Conservation (phyloP, 78 protist genomes). For the Dictyostelium firmibasis region DNA sequence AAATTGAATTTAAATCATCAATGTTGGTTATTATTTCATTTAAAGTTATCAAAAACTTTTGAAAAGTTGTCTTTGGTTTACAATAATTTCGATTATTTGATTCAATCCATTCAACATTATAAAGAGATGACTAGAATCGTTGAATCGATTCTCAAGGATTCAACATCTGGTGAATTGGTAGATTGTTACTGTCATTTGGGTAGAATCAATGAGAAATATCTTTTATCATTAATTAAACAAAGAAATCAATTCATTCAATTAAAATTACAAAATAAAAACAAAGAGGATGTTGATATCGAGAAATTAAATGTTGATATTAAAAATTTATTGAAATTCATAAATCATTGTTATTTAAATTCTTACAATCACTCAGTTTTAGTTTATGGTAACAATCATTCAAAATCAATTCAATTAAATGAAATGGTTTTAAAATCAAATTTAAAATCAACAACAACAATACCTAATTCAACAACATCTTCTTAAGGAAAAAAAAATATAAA, state of each 20-base stretch:
- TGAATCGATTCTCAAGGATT: neutral
- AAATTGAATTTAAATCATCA: slow-evolving; percentile 27
- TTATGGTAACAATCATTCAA: slow-evolving; percentile 25
- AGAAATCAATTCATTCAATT: neutral
- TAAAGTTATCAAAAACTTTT: neutral
- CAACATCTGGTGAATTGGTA: slow-evolving; percentile 6
- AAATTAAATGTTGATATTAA: slow-evolving; percentile 10
- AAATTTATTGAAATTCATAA: neutral
- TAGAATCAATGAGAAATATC: slow-evolving; percentile 26
- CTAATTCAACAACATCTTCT: neutral
- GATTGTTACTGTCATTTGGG: slow-evolving; percentile 41
- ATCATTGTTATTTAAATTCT: neutral
- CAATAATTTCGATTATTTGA: slow-evolving; percentile 6
- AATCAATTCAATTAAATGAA: slow-evolving; percentile 1
- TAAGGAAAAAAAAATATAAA: neutral
- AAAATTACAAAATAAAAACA: neutral
- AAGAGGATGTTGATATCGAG: neutral
- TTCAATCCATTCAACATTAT: slow-evolving; percentile 22
- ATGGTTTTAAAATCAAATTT: slow-evolving; percentile 15
- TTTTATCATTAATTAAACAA: neutral
- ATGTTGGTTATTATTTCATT: neutral
- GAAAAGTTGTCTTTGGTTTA: neutral
- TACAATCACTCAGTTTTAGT: neutral
- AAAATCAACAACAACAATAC: neutral
- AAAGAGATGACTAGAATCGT: slow-evolving; percentile 29